A percentile compares a stretch with the other conserved stretches of the same genome.
phyloP scores from a whole-genome alignment of 495 filamentous ascomycete genomes.

The Penicillium arizonense region DNA sequence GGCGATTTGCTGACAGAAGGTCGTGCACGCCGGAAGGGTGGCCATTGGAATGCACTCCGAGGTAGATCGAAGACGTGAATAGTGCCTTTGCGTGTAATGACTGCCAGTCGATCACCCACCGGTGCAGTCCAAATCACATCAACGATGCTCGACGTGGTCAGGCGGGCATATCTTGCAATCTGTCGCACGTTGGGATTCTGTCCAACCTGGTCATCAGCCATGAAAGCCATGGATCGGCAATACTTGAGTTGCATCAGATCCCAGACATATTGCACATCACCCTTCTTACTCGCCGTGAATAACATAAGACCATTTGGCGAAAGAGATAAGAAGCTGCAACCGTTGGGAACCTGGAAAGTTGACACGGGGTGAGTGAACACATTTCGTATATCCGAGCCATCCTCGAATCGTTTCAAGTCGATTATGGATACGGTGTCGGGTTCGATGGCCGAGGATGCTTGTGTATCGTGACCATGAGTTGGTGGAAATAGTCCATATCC shows the following conservation, averaged over 20 bases:
- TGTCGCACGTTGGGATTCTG: conserved; percentile 64
- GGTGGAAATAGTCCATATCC: conserved; percentile 62
- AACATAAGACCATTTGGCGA: conserved; percentile 80
- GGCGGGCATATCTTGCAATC: conserved; percentile 79
- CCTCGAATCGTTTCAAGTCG: conserved; percentile 68
- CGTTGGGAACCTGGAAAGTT: conserved; percentile 76
- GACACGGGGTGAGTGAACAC: conserved; percentile 60
- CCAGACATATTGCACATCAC: conserved; percentile 91
- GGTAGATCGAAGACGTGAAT: conserved; percentile 88
- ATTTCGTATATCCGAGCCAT: conserved; percentile 36
- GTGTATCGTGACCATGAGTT: conserved; percentile 62
- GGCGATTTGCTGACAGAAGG: conserved; percentile 39
- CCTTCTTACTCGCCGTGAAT: conserved; percentile 87
- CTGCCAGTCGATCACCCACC: conserved; percentile 73
- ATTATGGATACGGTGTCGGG: conserved; percentile 81
- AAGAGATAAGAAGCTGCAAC: conserved; percentile 90
- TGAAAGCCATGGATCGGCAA: conserved; percentile 40
- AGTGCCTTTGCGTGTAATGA: conserved; percentile 90
- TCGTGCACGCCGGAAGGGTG: conserved; percentile 68
- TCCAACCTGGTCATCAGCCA: conserved; percentile 32
- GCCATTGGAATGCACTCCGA: conserved; percentile 83
- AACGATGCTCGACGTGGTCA: conserved; percentile 86
- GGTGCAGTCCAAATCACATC: conserved; percentile 87
- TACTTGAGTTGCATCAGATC: conserved; percentile 70
- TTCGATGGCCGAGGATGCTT: conserved; percentile 51